Base-by-base conservation (phyloP, 306 rosid species). In the Vachellia collinsii region DNA sequence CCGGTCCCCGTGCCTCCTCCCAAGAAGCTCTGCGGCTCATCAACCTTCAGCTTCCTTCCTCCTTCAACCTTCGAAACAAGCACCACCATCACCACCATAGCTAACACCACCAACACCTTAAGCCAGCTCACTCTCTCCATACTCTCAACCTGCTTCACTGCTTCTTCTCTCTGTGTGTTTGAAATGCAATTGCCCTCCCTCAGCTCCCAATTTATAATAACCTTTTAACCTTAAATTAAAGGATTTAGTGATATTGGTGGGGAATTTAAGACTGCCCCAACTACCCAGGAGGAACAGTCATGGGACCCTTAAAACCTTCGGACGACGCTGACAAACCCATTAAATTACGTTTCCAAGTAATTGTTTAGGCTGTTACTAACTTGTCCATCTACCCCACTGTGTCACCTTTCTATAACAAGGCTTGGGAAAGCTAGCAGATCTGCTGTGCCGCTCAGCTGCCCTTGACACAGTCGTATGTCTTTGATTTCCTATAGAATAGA, bases 31-130 rank as follows among this genome's bases (percentile, higher is more conserved):
- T 84, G 73, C 1, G 84, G 84, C 6, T 76, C 48, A 36, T 76
- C 53, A 72, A 79, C 81, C 1, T 51, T 63, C 29, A 61, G 80
- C 72, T 42, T 79, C 50, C 77, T 42, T 46, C 0, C 79, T 17
- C 84, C 87, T 72, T 80, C 82, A 46, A 76, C 84, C 19, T 80
- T 47, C 19, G 72, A 80, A 84, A 58, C 84, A 70, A 70, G 34
- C 36, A 80, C 36, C 75, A 53, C 5, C 67, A 71, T 1, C 11
- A 20, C 5, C 82, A 53, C 25, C 8, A 84, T 63, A 12, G 67
- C 79, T 69, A 80, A 8, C 17, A 64, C 34, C 67, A 72, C 22
- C 66, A 76, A 37, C 65, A 76, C 6, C 76, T 84, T 80, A 17
- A 7, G 29, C 63, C 1, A 8, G 12, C 63, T 64, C 23, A 36